These are phyloP conservation scores for Trichoderma pleuroti DNA, from an alignment of 2,329 filamentous ascomycete species.

Conservation along the genomic window DNA sequence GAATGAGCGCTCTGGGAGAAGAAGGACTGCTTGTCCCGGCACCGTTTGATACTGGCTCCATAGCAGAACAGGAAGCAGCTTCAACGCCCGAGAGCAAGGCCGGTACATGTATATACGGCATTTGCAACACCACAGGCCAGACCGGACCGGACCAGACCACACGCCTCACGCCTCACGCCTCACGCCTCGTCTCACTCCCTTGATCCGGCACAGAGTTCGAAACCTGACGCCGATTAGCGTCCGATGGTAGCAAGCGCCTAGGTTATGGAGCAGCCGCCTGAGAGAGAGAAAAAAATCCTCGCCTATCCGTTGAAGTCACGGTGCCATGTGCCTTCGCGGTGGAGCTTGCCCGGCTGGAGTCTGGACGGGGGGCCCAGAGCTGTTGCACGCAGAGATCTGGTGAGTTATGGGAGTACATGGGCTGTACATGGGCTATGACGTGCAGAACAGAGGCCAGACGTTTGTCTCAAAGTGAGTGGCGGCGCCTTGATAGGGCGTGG, in stretches of 20 bases:
- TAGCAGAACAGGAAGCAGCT: slow-evolving; percentile 15
- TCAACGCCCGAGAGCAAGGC: slow-evolving; percentile 11
- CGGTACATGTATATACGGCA: slow-evolving; percentile 15
- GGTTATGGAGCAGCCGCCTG: background rate
- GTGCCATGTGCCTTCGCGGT: slow-evolving; percentile 19
- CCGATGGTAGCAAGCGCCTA: slow-evolving; percentile 19
- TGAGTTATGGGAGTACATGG: slow-evolving; percentile 4
- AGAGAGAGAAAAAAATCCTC: background rate
- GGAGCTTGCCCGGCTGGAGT: slow-evolving; percentile 12
- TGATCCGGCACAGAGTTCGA: slow-evolving; percentile 10
- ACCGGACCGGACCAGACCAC: background rate
- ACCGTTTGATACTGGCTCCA: slow-evolving; percentile 13
- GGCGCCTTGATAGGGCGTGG: background rate
- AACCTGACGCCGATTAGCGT: slow-evolving; percentile 18
- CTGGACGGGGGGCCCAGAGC: background rate
- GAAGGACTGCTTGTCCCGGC: slow-evolving; percentile 14
- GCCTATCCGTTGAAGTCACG: slow-evolving; percentile 18
- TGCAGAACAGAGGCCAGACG: background rate
- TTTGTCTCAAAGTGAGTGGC: background rate
- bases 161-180: background rate
- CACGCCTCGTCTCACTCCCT: background rate
- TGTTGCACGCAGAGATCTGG: slow-evolving; percentile 11
- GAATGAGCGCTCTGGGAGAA: background rate
- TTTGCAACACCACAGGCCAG: background rate
- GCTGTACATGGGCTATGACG: slow-evolving; percentile 5